A percentile compares a stretch with the other conserved stretches of the same genome.
These are phyloP conservation scores for Coemansia sp. DNA, from an alignment of 192 early-diverging fungal genomes.

Conservation along the genomic window DNA sequence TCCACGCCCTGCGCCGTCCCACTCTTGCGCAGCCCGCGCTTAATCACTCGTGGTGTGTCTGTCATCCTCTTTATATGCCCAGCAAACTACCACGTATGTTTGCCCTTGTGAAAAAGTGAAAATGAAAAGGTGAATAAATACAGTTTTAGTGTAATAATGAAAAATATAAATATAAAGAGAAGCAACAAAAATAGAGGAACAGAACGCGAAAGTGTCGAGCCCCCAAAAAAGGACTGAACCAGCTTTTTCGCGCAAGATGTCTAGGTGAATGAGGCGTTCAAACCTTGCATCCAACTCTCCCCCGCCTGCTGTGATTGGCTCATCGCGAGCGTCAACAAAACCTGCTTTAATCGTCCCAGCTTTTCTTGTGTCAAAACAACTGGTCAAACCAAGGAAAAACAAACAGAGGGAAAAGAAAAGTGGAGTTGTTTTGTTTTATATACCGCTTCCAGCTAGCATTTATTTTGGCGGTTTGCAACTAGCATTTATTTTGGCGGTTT, in stretches of 20 bases:
- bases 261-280: neutral
- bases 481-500: no score
- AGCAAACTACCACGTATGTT: no score
- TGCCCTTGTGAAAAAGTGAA: neutral
- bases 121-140: constrained; percentile 15
- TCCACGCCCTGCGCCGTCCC: constrained; percentile 1
- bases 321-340: neutral
- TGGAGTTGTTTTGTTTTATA: no score
- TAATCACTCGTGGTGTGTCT: constrained; percentile 34
- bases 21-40: constrained; percentile 21
- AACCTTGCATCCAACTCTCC: neutral
- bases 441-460: no score
- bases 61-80: constrained; percentile 8
- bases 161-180: constrained; percentile 4
- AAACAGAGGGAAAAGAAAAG: no score
- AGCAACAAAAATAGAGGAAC: constrained; percentile 3
- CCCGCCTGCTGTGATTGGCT: constrained; percentile 1
- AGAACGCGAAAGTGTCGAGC: neutral
- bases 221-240: constrained; percentile 6
- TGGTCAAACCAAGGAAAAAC: no score
- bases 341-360: no score
- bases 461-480: no score
- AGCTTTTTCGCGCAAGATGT: constrained; percentile 4
- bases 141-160: constrained; percentile 7
- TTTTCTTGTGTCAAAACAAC: no score